These are phyloP conservation scores for Lachnellula occidentalis DNA, from an alignment of 2,329 filamentous ascomycete species.

Conservation along the genomic window DNA sequence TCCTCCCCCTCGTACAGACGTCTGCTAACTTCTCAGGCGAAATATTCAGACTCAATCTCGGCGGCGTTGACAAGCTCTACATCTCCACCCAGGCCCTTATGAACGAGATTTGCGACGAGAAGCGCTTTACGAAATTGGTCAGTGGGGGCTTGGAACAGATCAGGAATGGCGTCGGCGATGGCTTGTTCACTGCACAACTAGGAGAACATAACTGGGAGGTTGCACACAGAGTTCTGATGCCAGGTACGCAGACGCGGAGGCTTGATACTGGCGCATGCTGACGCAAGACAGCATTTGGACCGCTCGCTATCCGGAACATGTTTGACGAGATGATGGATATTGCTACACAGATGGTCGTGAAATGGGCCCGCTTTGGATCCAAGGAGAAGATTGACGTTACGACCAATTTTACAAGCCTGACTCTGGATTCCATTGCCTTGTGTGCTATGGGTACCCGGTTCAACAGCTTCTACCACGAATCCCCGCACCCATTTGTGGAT, in stretches of 20 bases:
- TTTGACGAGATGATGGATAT: slow-evolving; percentile 67
- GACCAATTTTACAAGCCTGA: slow-evolving; percentile 65
- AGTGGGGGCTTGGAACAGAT: slow-evolving; percentile 47
- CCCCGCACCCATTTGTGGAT: slow-evolving; percentile 63
- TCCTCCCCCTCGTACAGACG: slow-evolving; percentile 12
- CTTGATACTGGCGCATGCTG: background rate
- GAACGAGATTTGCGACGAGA: slow-evolving; percentile 61
- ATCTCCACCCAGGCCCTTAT: slow-evolving; percentile 50
- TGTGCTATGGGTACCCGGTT: slow-evolving; percentile 73
- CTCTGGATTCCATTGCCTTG: slow-evolving; percentile 66
- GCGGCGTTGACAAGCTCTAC: slow-evolving; percentile 44
- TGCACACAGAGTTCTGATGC: slow-evolving; percentile 60
- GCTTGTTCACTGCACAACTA: slow-evolving; percentile 55
- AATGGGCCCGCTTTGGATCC: slow-evolving; percentile 61
- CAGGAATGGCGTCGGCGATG: slow-evolving; percentile 56
- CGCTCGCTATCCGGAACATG: slow-evolving; percentile 62
- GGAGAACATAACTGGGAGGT: slow-evolving; percentile 60
- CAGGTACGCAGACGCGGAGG: slow-evolving; percentile 27
- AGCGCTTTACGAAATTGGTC: slow-evolving; percentile 57
- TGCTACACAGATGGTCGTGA: slow-evolving; percentile 58
- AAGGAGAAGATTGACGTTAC: slow-evolving; percentile 51
- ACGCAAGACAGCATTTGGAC: slow-evolving; percentile 52
- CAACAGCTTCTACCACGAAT: slow-evolving; percentile 67
- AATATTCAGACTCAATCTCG: slow-evolving; percentile 53
- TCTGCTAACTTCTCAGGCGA: slow-evolving; percentile 29